A percentile compares a stretch with the other conserved stretches of the same genome.
These are phyloP conservation scores for Yamadazyma songkhlaensis DNA, from an alignment of 1,139 yeast species.

Conservation along the genomic window DNA sequence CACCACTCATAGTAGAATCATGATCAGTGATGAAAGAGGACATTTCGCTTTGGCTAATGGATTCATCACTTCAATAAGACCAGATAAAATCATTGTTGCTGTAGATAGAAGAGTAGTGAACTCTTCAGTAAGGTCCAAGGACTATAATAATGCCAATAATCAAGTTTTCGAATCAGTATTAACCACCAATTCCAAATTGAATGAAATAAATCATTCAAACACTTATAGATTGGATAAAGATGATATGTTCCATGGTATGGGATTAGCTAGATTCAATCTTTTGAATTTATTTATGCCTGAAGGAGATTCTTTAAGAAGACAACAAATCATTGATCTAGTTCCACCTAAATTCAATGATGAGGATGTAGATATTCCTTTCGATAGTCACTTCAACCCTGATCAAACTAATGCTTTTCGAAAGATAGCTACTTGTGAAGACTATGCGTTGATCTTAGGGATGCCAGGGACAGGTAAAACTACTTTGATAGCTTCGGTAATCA, in stretches of 20 bases:
- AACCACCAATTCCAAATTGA: conserved; percentile 20
- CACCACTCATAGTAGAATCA: conserved; percentile 51
- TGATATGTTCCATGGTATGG: conserved; percentile 71
- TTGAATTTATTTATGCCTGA: conserved; percentile 58
- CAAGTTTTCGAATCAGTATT: conserved; percentile 12
- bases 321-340: conserved; percentile 58
- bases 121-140: conserved; percentile 35
- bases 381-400: conserved; percentile 52
- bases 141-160: conserved; percentile 33
- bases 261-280: conserved; percentile 72
- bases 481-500: conserved; percentile 74
- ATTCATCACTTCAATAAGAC: conserved; percentile 41
- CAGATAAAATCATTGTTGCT: conserved; percentile 35
- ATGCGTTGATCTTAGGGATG: conserved; percentile 86
- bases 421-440: conserved; percentile 67
- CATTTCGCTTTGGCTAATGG: conserved; percentile 76
- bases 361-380: not conserved
- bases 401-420: conserved; percentile 67
- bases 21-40: conserved; percentile 78
- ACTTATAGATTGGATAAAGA: conserved; percentile 76
- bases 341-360: conserved; percentile 22
- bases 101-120: conserved; percentile 53
- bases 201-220: conserved; percentile 4
- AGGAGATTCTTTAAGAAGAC: conserved; percentile 54
- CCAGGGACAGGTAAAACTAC: conserved; percentile 99